Evolutionary conservation across 2,329 filamentous ascomycete species (phyloP).

Genomic region (Venturiaceae sp.): DNA sequence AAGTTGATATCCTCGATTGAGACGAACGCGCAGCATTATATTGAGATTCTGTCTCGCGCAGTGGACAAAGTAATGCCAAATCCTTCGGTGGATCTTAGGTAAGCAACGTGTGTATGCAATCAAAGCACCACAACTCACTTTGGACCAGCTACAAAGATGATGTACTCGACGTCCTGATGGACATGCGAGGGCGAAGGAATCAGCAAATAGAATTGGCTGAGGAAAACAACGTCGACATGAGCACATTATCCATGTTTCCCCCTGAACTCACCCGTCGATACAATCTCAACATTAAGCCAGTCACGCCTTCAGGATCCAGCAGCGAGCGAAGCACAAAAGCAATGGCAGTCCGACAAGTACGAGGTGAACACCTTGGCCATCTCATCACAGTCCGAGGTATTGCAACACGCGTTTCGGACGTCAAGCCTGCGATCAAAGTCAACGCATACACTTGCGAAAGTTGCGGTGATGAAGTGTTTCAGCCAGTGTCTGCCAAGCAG

Average conservation of each 20-base stretch:
- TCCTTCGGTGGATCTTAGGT: slow-evolving; percentile 69
- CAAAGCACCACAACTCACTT: slow-evolving; percentile 12
- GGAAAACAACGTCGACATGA: slow-evolving; percentile 39
- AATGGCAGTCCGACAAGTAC: slow-evolving; percentile 85
- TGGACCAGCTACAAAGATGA: slow-evolving; percentile 82
- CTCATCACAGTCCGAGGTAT: slow-evolving; percentile 94
- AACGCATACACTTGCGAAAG: slow-evolving; percentile 97
- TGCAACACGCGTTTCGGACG: slow-evolving; percentile 88
- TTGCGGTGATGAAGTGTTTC: slow-evolving; percentile 95
- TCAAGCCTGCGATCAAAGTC: slow-evolving; percentile 95
- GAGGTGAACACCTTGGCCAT: slow-evolving; percentile 83
- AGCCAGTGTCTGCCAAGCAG: slow-evolving; percentile 84
- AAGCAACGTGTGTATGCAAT: slow-evolving; percentile 24
- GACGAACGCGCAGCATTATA: slow-evolving; percentile 87
- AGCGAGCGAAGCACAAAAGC: slow-evolving; percentile 49
- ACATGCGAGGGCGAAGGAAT: slow-evolving; percentile 79
- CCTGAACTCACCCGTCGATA: slow-evolving; percentile 88
- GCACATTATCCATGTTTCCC: slow-evolving; percentile 69
- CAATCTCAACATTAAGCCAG: slow-evolving; percentile 90
- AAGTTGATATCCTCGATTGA: slow-evolving; percentile 78
- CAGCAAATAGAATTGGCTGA: slow-evolving; percentile 50
- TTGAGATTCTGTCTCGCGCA: slow-evolving; percentile 81
- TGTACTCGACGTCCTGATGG: slow-evolving; percentile 93
- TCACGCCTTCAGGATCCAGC: slow-evolving; percentile 61
- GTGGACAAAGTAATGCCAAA: slow-evolving; percentile 79